A percentile compares a stretch with the other conserved stretches of the same genome.
phyloP scores from a whole-genome alignment of 176 grass and related monocot genomes.

The Paspalum vaginatum region DNA sequence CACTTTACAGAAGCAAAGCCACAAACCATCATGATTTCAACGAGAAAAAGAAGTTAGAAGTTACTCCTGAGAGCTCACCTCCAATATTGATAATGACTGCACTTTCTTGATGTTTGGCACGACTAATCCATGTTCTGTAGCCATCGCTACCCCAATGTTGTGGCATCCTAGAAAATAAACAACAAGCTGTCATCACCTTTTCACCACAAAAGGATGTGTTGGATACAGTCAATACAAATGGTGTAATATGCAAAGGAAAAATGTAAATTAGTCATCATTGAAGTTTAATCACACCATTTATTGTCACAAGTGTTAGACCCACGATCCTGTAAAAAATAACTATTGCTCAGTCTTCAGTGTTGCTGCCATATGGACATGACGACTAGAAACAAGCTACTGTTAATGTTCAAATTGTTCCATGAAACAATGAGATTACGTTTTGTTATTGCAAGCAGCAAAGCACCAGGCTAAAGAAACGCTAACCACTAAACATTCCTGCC shows the following conservation, averaged over 20 bases:
- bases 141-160: conserved; percentile 97
- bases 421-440: not conserved
- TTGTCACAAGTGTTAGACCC: not conserved
- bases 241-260: not conserved
- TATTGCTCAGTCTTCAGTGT: not conserved
- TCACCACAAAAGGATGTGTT: conserved; percentile 5
- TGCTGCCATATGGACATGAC: not conserved
- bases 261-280: not conserved
- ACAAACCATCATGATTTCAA: conserved; percentile 26
- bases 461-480: conserved; percentile 3
- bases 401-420: not conserved
- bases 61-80: conserved; percentile 50
- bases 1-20: not conserved
- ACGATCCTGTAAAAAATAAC: not conserved
- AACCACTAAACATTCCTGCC: not conserved
- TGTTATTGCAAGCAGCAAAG: conserved; percentile 17
- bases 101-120: conserved; percentile 95
- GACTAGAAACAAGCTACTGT: not conserved
- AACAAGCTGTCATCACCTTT: conserved; percentile 28
- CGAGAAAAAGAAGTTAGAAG: not conserved
- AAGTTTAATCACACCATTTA: not conserved
- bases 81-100: conserved; percentile 85
- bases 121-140: conserved; percentile 83
- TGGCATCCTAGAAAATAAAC: conserved; percentile 67
- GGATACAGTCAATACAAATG: not conserved